Evolutionary conservation across 2,329 filamentous ascomycete genomes (phyloP).

Genomic region (Hypomyces rosellus): DNA sequence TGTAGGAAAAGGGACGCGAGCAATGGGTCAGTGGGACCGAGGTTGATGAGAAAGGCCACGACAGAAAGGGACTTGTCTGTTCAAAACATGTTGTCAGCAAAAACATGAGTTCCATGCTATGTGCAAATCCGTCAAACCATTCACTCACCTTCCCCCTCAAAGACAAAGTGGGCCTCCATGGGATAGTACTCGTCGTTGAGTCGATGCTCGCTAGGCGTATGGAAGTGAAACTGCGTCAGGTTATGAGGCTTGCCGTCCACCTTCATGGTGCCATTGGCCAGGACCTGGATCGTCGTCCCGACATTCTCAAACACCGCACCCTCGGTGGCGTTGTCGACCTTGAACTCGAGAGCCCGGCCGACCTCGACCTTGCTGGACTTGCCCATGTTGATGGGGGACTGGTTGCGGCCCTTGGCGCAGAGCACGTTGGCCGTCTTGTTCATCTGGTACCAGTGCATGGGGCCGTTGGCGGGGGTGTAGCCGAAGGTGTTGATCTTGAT

Average conservation of each 20-base stretch:
- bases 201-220: slow-evolving; percentile 53
- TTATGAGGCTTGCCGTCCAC: slow-evolving; percentile 34
- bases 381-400: slow-evolving; percentile 51
- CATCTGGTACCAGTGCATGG: slow-evolving; percentile 47
- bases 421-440: slow-evolving; percentile 32
- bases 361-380: slow-evolving; percentile 20
- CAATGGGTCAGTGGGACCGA: not conserved
- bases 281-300: slow-evolving; percentile 45
- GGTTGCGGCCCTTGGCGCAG: slow-evolving; percentile 43
- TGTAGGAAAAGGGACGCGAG: not conserved
- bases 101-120: too few relatives aligned
- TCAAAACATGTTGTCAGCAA: not conserved
- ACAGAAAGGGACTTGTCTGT: slow-evolving; percentile 19
- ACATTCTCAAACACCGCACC: slow-evolving; percentile 44
- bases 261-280: slow-evolving; percentile 39
- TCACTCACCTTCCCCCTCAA: slow-evolving; percentile 11
- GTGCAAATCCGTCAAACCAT: not conserved
- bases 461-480: slow-evolving; percentile 36
- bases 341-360: slow-evolving; percentile 26
- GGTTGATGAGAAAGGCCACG: slow-evolving; percentile 15
- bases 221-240: slow-evolving; percentile 54
- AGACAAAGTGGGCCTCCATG: slow-evolving; percentile 28
- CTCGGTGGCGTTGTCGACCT: slow-evolving; percentile 29
- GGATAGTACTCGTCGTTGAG: slow-evolving; percentile 31
- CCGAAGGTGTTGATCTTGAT: slow-evolving; percentile 33